Conservation (phyloP, 1,284 basidiomycete genomes). For the Naganishia sp. region DNA sequence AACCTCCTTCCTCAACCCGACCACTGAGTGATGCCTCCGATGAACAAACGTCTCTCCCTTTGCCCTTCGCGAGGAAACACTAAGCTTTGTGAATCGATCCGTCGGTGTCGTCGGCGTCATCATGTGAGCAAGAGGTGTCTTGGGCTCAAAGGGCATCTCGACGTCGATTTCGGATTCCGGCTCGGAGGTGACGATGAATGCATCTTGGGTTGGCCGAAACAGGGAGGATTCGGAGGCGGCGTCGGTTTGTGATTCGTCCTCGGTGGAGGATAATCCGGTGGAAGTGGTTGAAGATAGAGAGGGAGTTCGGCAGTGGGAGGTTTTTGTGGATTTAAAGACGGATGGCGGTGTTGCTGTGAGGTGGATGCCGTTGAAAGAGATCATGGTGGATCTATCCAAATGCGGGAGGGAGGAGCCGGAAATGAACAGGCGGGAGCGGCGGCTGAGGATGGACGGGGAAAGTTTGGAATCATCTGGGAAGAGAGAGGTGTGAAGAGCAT, state of each 20-base stretch:
- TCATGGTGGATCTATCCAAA: background rate
- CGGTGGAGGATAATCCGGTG: slow-evolving; percentile 8
- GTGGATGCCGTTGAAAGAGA: background rate
- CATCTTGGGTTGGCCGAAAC: background rate
- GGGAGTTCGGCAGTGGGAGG: slow-evolving; percentile 18
- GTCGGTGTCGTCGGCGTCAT: slow-evolving; percentile 17
- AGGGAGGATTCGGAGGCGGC: background rate
- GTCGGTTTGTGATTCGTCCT: slow-evolving; percentile 6
- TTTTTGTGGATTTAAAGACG: background rate
- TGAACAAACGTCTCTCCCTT: slow-evolving; percentile 20
- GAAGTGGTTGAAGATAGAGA: slow-evolving; percentile 19
- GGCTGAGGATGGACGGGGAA: too few species aligned
- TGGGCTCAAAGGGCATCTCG: slow-evolving; percentile 8
- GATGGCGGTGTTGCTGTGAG: background rate
- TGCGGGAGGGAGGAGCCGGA: background rate
- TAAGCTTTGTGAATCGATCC: slow-evolving; percentile 16
- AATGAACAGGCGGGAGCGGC: too few species aligned
- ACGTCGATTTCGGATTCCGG: slow-evolving; percentile 10
- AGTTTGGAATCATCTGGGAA: too few species aligned
- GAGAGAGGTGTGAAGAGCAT: background rate
- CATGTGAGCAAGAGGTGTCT: slow-evolving; percentile 3
- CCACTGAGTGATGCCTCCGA: background rate
- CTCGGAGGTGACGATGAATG: background rate
- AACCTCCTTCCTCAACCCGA: too few species aligned
- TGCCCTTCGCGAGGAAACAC: slow-evolving; percentile 4